phyloP scores from a whole-genome alignment of 805 yeast genomes.

The Saturnispora bothae region DNA sequence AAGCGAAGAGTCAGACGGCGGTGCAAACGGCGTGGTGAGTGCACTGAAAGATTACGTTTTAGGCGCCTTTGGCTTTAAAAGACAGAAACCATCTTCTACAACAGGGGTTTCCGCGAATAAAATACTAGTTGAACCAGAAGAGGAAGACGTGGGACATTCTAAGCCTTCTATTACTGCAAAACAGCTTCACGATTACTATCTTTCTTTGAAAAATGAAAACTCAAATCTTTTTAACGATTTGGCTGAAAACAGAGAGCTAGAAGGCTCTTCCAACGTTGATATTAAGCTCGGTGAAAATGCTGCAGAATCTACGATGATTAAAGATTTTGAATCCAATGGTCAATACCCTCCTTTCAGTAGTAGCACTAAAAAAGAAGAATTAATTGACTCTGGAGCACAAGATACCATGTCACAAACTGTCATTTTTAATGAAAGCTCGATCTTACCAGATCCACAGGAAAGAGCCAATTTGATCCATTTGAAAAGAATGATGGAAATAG shows the following conservation, averaged over 20 bases:
- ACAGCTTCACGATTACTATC: slow-evolving; percentile 21
- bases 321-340: slow-evolving; percentile 2
- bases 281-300: slow-evolving; percentile 5
- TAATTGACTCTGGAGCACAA: neutral
- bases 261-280: neutral
- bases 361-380: neutral
- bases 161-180: slow-evolving; percentile 18
- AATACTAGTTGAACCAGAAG: no score
- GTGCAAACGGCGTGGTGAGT: neutral
- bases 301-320: slow-evolving; percentile 12
- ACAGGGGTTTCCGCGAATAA: no score
- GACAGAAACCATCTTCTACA: neutral
- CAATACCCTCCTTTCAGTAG: neutral
- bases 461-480: slow-evolving; percentile 24
- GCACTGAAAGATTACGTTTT: slow-evolving; percentile 2
- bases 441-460: slow-evolving; percentile 23
- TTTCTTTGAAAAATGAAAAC: slow-evolving; percentile 19
- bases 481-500: slow-evolving; percentile 31
- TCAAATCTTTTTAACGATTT: slow-evolving; percentile 14
- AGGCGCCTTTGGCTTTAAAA: slow-evolving; percentile 1
- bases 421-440: neutral
- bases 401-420: neutral
- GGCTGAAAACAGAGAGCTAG: slow-evolving; percentile 3
- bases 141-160: no score
- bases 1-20: neutral